phyloP scores from a whole-genome alignment of 2,329 filamentous ascomycete species.

The Fusarium newnesense region DNA sequence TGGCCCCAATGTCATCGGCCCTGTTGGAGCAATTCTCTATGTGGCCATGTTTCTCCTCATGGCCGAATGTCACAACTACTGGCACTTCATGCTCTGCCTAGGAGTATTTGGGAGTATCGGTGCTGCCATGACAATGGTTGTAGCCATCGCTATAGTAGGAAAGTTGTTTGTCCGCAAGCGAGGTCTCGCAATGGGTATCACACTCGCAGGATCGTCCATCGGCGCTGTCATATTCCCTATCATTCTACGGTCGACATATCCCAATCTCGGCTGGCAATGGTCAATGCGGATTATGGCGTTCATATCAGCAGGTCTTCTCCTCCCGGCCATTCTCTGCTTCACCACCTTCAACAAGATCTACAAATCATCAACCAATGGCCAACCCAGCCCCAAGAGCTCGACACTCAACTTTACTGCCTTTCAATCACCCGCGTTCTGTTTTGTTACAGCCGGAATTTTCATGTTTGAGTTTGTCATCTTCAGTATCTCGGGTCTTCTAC shows the following conservation, averaged over 20 bases:
- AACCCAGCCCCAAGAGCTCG: constrained; percentile 26
- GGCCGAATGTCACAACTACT: constrained; percentile 58
- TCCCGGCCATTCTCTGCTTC: constrained; percentile 49
- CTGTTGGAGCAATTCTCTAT: constrained; percentile 50
- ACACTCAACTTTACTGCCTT: constrained; percentile 55
- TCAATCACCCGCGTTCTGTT: constrained; percentile 52
- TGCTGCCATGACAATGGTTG: constrained; percentile 50
- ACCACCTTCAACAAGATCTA: constrained; percentile 44
- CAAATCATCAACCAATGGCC: constrained; percentile 2
- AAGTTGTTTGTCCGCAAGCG: constrained; percentile 44
- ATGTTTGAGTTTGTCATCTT: constrained; percentile 61
- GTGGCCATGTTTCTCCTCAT: constrained; percentile 56
- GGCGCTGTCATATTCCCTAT: constrained; percentile 50
- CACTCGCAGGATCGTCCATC: constrained; percentile 40
- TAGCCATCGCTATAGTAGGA: constrained; percentile 48
- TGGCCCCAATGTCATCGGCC: constrained; percentile 54
- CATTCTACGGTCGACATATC: constrained; percentile 46
- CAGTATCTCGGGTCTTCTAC: constrained; percentile 57
- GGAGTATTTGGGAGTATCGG: constrained; percentile 57
- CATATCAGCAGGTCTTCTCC: constrained; percentile 41
- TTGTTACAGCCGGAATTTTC: constrained; percentile 56
- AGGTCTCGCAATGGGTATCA: constrained; percentile 43
- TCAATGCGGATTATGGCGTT: constrained; percentile 48
- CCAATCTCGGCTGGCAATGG: constrained; percentile 48
- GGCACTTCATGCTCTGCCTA: constrained; percentile 59